phyloP scores from a whole-genome alignment of 2,329 filamentous ascomycete species.

The Colletotrichum salicis region DNA sequence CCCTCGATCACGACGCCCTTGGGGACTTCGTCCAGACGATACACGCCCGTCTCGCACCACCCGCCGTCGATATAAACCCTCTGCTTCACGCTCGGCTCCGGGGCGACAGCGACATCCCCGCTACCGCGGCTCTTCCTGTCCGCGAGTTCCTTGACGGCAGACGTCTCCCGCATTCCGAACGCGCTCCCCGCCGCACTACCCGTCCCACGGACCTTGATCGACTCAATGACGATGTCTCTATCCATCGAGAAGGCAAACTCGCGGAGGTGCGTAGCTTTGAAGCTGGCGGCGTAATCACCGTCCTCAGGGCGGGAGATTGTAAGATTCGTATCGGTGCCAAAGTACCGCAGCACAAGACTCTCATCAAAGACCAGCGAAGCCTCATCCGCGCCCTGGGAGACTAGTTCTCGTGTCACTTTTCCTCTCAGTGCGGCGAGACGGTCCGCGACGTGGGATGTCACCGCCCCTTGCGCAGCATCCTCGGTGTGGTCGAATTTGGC shows the following conservation, averaged over 20 bases:
- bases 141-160: conserved; percentile 36
- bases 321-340: conserved; percentile 48
- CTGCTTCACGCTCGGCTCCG: conserved; percentile 37
- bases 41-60: conserved; percentile 43
- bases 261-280: conserved; percentile 26
- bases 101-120: not conserved
- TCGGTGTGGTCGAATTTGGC: conserved; percentile 34
- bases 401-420: conserved; percentile 49
- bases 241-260: conserved; percentile 34
- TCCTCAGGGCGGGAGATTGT: conserved; percentile 43
- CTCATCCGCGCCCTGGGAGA: conserved; percentile 51
- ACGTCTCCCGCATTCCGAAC: conserved; percentile 22
- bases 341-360: conserved; percentile 48
- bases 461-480: no score
- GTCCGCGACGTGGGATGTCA: conserved; percentile 32
- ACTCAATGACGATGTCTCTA: conserved; percentile 25
- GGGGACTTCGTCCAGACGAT: conserved; percentile 40
- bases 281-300: conserved; percentile 40
- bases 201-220: conserved; percentile 40
- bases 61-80: conserved; percentile 43
- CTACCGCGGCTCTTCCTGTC: not conserved
- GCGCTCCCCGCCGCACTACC: conserved; percentile 36
- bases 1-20: conserved; percentile 41
- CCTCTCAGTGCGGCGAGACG: conserved; percentile 42
- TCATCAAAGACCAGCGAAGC: conserved; percentile 51